Conservation (phyloP, 2,329 filamentous ascomycete genomes). For the Cordyceps pruinosa region DNA sequence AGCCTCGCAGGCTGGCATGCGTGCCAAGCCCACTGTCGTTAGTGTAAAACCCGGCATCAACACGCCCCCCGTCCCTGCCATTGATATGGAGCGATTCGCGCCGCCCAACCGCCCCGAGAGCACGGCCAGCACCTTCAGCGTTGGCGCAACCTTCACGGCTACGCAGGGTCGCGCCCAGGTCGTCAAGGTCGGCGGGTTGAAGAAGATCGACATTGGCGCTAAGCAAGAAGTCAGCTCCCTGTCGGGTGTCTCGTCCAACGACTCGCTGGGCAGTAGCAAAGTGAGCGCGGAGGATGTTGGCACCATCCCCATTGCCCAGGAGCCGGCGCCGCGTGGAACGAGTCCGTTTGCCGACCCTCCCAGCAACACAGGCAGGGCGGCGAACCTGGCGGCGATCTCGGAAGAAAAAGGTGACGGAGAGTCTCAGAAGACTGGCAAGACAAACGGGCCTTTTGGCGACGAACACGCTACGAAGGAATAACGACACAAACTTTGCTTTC, state of each 20-base stretch:
- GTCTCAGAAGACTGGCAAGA: constrained; percentile 28
- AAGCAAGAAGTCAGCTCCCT: constrained; percentile 31
- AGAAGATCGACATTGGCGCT: constrained; percentile 36
- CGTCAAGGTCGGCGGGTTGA: constrained; percentile 49
- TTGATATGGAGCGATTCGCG: constrained; percentile 58
- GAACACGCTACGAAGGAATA: constrained; percentile 49
- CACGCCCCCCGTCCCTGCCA: constrained; percentile 65
- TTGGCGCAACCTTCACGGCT: constrained; percentile 60
- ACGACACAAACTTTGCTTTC: neutral
- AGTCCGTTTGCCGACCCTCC: constrained; percentile 45
- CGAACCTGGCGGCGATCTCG: constrained; percentile 47
- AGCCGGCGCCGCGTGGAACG: constrained; percentile 29
- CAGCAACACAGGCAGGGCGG: constrained; percentile 30
- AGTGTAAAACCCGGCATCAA: constrained; percentile 70
- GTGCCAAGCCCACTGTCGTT: constrained; percentile 85
- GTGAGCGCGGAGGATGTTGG: constrained; percentile 26
- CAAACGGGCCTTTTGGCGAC: constrained; percentile 49
- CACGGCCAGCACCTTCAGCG: constrained; percentile 54
- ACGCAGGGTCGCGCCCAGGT: constrained; percentile 52
- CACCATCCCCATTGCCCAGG: constrained; percentile 44
- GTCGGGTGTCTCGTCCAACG: constrained; percentile 13
- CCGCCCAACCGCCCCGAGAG: constrained; percentile 41
- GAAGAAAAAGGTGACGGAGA: constrained; percentile 32
- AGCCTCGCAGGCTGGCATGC: constrained; percentile 79
- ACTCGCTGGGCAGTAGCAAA: constrained; percentile 17